phyloP scores from a whole-genome alignment of 345 rosid species.

The Acer negundo region DNA sequence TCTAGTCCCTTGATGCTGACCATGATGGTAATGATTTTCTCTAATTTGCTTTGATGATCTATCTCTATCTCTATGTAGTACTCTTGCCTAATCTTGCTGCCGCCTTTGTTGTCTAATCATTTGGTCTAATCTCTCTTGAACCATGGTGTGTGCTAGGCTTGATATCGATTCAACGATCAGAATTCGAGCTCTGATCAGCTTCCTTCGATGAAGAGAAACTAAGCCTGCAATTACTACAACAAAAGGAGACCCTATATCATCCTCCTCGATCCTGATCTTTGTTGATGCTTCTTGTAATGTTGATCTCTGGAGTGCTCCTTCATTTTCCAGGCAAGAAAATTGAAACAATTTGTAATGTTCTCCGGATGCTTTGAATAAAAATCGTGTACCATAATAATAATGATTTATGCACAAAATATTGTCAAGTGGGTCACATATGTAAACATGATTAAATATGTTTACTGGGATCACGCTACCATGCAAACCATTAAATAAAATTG shows the following conservation, averaged over 20 bases:
- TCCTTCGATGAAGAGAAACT: constrained; percentile 74
- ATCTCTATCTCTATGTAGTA: constrained; percentile 19
- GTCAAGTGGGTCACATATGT: constrained; percentile 38
- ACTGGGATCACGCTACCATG: neutral
- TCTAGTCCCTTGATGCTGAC: constrained; percentile 36
- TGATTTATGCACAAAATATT: constrained; percentile 34
- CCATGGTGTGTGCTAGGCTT: constrained; percentile 83
- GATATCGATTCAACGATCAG: constrained; percentile 58
- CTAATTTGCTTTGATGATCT: constrained; percentile 25
- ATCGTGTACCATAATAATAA: constrained; percentile 21
- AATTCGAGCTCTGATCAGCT: constrained; percentile 33
- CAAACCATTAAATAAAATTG: no score
- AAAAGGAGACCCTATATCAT: constrained; percentile 67
- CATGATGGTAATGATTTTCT: no score
- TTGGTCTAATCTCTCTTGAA: constrained; percentile 81
- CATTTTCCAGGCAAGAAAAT: constrained; percentile 22
- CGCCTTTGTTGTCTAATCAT: constrained; percentile 60
- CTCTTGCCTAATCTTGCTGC: constrained; percentile 34
- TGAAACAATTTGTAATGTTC: no score
- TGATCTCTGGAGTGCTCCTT: constrained; percentile 26
- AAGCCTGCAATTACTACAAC: constrained; percentile 66
- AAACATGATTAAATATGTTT: constrained; percentile 59
- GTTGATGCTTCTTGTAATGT: constrained; percentile 40
- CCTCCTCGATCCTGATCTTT: constrained; percentile 52
- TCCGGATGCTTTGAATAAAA: constrained; percentile 23